phyloP scores from a whole-genome alignment of 2,329 filamentous ascomycete genomes.

The Neonectria ditissima region DNA sequence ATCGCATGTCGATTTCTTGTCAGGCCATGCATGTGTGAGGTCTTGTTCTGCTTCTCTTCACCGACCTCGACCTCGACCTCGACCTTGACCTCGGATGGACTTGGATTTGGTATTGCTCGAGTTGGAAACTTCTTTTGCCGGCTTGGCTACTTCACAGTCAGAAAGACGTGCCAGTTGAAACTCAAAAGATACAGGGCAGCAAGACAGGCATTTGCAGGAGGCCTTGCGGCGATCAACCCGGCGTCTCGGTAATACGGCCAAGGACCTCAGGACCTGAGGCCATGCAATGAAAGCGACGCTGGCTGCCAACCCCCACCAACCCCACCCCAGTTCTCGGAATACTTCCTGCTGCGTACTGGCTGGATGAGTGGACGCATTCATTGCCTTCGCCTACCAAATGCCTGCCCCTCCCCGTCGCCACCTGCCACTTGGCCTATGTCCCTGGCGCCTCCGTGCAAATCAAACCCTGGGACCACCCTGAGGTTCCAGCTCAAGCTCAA shows the following conservation, averaged over 20 bases:
- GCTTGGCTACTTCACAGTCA: background rate
- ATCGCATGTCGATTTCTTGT: background rate
- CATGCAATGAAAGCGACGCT: background rate
- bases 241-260: background rate
- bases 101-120: background rate
- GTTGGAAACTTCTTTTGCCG: background rate
- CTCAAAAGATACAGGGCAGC: background rate
- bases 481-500: background rate
- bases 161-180: background rate
- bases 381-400: background rate
- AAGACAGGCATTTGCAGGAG: background rate
- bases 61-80: too few relatives aligned
- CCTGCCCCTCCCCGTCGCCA: background rate
- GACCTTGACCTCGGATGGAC: background rate
- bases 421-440: background rate
- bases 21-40: constrained; percentile 13
- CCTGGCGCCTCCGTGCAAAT: constrained; percentile 1
- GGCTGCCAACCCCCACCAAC: constrained; percentile 12
- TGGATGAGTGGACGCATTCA: too few relatives aligned
- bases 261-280: background rate
- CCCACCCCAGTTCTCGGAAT: constrained; percentile 7
- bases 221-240: constrained; percentile 6
- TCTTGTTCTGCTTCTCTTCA: constrained; percentile 8
- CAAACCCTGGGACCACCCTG: background rate
- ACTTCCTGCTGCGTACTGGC: background rate